Conservation (phyloP, 495 filamentous ascomycete species). For the Letharia lupina region DNA sequence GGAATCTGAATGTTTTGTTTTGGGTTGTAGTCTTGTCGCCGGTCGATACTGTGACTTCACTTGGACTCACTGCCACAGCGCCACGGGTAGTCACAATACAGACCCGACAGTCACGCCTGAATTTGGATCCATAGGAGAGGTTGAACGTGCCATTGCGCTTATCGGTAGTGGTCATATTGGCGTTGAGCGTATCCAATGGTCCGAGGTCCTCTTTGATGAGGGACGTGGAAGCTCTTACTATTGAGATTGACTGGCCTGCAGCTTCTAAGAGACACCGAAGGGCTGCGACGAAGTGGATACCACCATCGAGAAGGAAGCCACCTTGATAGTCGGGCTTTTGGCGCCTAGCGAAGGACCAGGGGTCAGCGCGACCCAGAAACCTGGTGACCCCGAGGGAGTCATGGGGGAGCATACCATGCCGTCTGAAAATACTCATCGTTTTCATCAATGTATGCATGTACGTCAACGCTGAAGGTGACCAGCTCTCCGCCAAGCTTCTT, state of each 20-base stretch:
- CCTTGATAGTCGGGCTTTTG: conserved; percentile 8
- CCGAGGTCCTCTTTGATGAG: conserved; percentile 9
- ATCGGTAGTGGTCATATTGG: conserved; percentile 14
- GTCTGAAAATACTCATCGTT: conserved; percentile 13
- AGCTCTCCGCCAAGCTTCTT: conserved; percentile 13
- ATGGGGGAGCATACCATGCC: conserved; percentile 5
- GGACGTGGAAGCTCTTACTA: conserved; percentile 15
- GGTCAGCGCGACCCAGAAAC: background rate
- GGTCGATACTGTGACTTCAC: conserved; percentile 4
- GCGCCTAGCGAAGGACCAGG: background rate
- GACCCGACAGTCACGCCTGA: conserved; percentile 14
- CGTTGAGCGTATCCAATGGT: conserved; percentile 13
- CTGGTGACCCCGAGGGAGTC: background rate
- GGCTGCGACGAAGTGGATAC: conserved; percentile 14
- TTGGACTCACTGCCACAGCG: conserved; percentile 14
- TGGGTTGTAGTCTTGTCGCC: background rate
- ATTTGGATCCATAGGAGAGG: conserved; percentile 16
- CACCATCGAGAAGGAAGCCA: conserved; percentile 18
- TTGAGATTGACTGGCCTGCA: conserved; percentile 9
- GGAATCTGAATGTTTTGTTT: conserved; percentile 1
- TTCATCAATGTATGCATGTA: conserved; percentile 16
- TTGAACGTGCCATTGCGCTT: conserved; percentile 18
- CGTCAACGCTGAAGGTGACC: conserved; percentile 14
- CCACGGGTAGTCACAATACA: conserved; percentile 17
- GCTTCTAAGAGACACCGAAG: conserved; percentile 15